phyloP scores from a whole-genome alignment of 176 grass and related monocot genomes.

The Guadua angustifolia region DNA sequence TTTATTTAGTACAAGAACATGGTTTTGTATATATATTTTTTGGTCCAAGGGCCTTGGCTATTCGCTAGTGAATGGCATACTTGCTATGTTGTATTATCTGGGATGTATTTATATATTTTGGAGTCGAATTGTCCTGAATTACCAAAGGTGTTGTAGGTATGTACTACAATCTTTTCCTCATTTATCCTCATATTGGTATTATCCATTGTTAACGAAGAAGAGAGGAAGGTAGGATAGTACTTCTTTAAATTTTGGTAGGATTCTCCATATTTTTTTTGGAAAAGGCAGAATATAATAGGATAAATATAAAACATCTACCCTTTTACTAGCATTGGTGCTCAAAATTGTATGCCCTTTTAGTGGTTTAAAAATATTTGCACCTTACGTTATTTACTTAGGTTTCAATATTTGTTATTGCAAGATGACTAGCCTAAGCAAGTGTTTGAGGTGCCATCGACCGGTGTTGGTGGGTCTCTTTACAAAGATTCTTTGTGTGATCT shows the following conservation, averaged over 20 bases:
- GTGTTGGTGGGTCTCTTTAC: slow-evolving; percentile 80
- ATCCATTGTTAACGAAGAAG: not conserved
- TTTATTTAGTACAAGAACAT: slow-evolving; percentile 17
- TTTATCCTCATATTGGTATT: not conserved
- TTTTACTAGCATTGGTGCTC: not conserved
- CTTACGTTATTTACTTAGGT: slow-evolving; percentile 39
- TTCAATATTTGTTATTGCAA: slow-evolving; percentile 61
- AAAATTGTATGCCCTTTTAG: slow-evolving; percentile 15
- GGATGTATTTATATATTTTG: slow-evolving; percentile 92
- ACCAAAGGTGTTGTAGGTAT: slow-evolving; percentile 89
- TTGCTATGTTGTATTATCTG: slow-evolving; percentile 90
- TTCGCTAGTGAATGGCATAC: slow-evolving; percentile 89
- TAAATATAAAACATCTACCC: not conserved
- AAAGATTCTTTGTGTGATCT: slow-evolving; percentile 76
- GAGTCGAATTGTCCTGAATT: slow-evolving; percentile 79
- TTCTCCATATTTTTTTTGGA: not conserved
- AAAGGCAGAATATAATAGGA: not conserved
- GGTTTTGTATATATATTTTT: slow-evolving; percentile 40
- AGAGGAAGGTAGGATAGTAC: slow-evolving; percentile 20
- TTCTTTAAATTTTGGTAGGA: not conserved
- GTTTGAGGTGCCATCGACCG: slow-evolving; percentile 73
- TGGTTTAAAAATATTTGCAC: not conserved
- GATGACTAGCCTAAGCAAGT: slow-evolving; percentile 82
- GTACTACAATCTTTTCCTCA: slow-evolving; percentile 33
- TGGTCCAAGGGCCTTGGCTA: slow-evolving; percentile 74